Conservation (phyloP, 768 basidiomycete species). For the Tricholoma flavovirens region DNA sequence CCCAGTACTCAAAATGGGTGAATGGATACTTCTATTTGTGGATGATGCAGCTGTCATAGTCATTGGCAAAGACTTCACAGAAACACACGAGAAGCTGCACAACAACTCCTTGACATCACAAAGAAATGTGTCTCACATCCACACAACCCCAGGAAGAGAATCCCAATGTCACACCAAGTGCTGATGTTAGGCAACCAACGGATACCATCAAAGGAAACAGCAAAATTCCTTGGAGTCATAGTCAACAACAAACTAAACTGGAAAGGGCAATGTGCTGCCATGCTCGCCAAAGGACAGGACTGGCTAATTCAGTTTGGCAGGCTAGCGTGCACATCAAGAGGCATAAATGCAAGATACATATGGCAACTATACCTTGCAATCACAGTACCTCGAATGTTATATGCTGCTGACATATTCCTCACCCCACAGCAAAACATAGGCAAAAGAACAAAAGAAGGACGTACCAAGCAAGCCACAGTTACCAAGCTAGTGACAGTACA, state of each 20-base stretch:
- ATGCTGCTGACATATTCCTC: slow-evolving; percentile 6
- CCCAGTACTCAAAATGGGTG: background rate
- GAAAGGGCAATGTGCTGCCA: background rate
- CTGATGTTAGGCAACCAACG: slow-evolving; percentile 5
- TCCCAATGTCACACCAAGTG: background rate
- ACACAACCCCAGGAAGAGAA: background rate
- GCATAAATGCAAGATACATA: slow-evolving; percentile 16
- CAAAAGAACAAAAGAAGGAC: background rate
- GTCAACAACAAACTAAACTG: slow-evolving; percentile 24
- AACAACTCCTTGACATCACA: slow-evolving; percentile 10
- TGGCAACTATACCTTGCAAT: slow-evolving; percentile 10
- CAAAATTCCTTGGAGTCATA: no score
- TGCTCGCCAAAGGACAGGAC: slow-evolving; percentile 14
- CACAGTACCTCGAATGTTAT: slow-evolving; percentile 2
- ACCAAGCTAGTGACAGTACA: slow-evolving; percentile 4
- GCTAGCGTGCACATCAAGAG: slow-evolving; percentile 17
- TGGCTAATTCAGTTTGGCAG: slow-evolving; percentile 13
- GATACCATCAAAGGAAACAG: no score
- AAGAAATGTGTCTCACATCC: slow-evolving; percentile 7
- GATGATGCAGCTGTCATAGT: no score
- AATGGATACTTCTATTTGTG: no score
- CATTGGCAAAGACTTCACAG: background rate
- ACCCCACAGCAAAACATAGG: background rate
- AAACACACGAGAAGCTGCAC: background rate
- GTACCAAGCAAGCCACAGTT: background rate